Conservation (phyloP, 495 filamentous ascomycete genomes). For the Parmelia sp. region DNA sequence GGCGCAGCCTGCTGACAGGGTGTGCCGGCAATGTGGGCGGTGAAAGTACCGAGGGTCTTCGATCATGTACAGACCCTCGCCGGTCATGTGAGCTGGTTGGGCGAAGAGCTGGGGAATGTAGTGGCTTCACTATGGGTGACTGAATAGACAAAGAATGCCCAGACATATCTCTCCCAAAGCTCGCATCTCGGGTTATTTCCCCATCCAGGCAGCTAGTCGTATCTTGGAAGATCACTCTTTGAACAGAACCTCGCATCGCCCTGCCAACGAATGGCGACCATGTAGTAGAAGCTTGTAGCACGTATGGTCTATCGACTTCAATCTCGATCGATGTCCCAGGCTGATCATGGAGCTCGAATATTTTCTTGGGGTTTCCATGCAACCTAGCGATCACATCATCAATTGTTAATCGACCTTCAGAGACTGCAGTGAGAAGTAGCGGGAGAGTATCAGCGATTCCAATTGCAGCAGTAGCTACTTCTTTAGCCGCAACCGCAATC, state of each 20-base stretch:
- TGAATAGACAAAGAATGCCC: constrained; percentile 47
- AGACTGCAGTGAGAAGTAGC: constrained; percentile 69
- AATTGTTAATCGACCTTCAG: constrained; percentile 66
- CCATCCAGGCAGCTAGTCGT: constrained; percentile 75
- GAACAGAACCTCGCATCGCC: constrained; percentile 63
- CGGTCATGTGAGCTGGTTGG: constrained; percentile 44
- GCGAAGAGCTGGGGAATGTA: constrained; percentile 30
- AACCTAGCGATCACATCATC: constrained; percentile 66
- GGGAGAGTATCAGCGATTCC: constrained; percentile 75
- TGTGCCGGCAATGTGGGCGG: constrained; percentile 16
- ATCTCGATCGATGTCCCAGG: constrained; percentile 66
- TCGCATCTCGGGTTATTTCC: constrained; percentile 47
- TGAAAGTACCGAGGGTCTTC: background rate
- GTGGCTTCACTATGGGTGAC: constrained; percentile 51
- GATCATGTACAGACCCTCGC: constrained; percentile 27
- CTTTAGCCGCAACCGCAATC: constrained; percentile 53
- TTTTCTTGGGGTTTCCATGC: constrained; percentile 76
- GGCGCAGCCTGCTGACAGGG: constrained; percentile 19
- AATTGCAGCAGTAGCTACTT: constrained; percentile 51
- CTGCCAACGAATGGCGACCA: constrained; percentile 77
- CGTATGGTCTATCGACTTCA: constrained; percentile 63
- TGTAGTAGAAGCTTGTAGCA: constrained; percentile 44
- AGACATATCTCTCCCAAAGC: constrained; percentile 71
- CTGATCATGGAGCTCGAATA: constrained; percentile 84
- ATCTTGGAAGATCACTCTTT: constrained; percentile 71